These are phyloP conservation scores for Taiozyma sp. DNA, from an alignment of 1,139 yeast genomes.

Conservation along the genomic window DNA sequence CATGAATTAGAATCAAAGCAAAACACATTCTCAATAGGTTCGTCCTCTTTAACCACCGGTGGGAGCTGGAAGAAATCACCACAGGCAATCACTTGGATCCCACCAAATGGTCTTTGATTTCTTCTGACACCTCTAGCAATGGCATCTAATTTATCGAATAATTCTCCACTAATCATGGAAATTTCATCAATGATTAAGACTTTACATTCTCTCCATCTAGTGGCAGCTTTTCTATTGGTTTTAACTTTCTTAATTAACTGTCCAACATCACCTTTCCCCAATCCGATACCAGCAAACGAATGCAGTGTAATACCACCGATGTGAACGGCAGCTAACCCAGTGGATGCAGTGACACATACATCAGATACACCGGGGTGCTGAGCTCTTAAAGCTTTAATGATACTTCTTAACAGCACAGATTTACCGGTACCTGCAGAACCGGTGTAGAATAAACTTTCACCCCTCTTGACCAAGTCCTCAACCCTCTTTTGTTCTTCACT, in stretches of 20 bases:
- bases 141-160: conserved; percentile 65
- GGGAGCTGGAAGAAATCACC: conserved; percentile 94
- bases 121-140: conserved; percentile 57
- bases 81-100: conserved; percentile 77
- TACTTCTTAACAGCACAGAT: conserved; percentile 66
- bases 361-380: conserved; percentile 44
- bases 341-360: conserved; percentile 87
- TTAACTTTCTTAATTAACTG: conserved; percentile 51
- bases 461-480: conserved; percentile 57
- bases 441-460: conserved; percentile 72
- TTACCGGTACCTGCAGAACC: conserved; percentile 98
- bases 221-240: conserved; percentile 44
- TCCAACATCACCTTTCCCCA: conserved; percentile 49
- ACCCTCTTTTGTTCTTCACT: conserved; percentile 72
- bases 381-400: conserved; percentile 55
- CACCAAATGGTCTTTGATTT: conserved; percentile 69
- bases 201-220: conserved; percentile 58
- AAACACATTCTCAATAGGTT: conserved; percentile 36
- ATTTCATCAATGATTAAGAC: conserved; percentile 83
- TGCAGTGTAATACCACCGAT: conserved; percentile 87
- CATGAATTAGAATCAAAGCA: conserved; percentile 80
- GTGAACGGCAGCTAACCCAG: conserved; percentile 91
- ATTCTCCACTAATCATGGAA: conserved; percentile 80
- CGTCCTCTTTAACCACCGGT: conserved; percentile 53
- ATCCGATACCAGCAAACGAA: conserved; percentile 82